These are phyloP conservation scores for Trametes villosa DNA, from an alignment of 768 basidiomycete species.

Conservation along the genomic window DNA sequence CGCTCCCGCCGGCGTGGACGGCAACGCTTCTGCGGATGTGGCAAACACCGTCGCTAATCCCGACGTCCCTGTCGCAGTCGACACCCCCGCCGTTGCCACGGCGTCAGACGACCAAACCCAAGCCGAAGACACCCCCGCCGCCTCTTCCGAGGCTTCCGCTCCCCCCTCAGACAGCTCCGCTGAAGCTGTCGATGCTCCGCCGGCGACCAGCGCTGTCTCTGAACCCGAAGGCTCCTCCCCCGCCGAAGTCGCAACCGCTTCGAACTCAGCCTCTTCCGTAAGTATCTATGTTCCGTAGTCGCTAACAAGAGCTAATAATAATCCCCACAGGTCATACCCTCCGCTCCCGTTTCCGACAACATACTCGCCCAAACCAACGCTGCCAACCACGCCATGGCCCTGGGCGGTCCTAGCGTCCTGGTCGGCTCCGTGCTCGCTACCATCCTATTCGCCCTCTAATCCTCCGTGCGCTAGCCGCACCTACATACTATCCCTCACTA, in stretches of 20 bases:
- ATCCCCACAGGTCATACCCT: neutral
- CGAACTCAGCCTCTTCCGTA: neutral
- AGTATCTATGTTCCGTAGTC: neutral
- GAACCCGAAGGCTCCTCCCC: neutral
- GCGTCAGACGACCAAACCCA: neutral
- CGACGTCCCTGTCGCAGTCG: neutral
- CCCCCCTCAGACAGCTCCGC: neutral
- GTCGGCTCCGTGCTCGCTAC: slow-evolving; percentile 9
- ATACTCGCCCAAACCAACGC: slow-evolving; percentile 5
- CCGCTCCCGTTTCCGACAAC: neutral
- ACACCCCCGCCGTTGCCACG: neutral
- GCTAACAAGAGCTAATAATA: neutral
- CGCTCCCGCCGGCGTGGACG: neutral
- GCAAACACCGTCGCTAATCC: neutral
- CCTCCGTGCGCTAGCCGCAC: slow-evolving; percentile 14
- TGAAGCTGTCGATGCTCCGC: neutral
- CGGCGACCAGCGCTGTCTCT: neutral
- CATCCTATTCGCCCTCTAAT: slow-evolving; percentile 6
- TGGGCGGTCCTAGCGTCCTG: slow-evolving; percentile 4
- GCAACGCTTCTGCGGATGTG: neutral
- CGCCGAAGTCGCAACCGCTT: neutral
- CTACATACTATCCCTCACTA: neutral
- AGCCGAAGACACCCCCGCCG: neutral
- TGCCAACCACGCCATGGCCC: neutral
- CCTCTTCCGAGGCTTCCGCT: neutral